Evolutionary conservation across 768 basidiomycete species (phyloP), one percentile per base, ranked within the genome.

Genomic region (Cystobasidium ongulense): DNA sequence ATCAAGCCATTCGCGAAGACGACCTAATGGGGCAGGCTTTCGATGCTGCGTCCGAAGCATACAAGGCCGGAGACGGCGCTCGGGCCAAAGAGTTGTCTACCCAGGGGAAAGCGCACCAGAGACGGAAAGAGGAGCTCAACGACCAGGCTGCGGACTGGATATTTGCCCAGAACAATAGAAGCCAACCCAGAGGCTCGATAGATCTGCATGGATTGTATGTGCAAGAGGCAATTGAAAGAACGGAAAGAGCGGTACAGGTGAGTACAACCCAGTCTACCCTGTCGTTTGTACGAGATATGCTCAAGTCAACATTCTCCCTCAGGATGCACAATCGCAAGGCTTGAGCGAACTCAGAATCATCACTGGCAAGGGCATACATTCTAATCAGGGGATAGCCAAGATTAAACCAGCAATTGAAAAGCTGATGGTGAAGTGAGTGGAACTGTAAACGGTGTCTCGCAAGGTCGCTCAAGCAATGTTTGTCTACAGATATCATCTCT

Each of bases 171-270:
- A 92, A 91, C 77, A 92, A 94, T 82, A 84, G 88, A 86, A 87
- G 89, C 74, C 87, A 88, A 64, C 81, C 85, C 73, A 85, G 85
- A 0, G 90, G 88, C 0, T 90, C 92, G 80, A 83, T 96, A 54
- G 91, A 97, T 81, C 82, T 97, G 27, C 94, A 97, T 79, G 94
- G 92, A 0, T 82, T 98, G 1, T 95, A 91, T 80, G 93, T 95
- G 75, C 92, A 91, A 79, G 95, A 98, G 82, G 91, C 93, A 25
- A 87, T 95, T 61, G 83, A 85, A 52, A 85, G 85, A 65, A 88
- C 87, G 0, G 94, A 97, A 76, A 77, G 80, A 27, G 88, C 89
- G 15, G 85, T 96, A 33, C 57, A 39, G 27, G 73, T 74, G 4
- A 17, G 74, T 27, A 21, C 7, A 17, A 36, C 10, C 38, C 2